phyloP scores from a whole-genome alignment of 1,284 basidiomycete genomes.

The Volvariella surrecta region DNA sequence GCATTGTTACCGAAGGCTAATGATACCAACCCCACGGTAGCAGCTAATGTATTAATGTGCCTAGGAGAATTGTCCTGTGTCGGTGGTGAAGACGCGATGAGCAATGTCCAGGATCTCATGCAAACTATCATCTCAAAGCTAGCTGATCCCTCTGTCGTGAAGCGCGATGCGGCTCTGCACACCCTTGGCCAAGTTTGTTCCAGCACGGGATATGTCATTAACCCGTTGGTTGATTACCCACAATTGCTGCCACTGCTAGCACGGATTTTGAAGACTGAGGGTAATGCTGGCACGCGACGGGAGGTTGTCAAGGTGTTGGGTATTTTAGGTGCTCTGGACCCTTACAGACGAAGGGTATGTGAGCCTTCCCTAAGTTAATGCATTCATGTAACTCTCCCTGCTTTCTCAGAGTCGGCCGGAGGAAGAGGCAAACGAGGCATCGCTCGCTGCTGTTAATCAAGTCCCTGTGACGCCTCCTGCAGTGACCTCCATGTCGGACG shows the following conservation, averaged over 20 bases:
- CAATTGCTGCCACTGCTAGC: constrained; percentile 85
- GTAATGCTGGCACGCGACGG: constrained; percentile 66
- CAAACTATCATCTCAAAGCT: constrained; percentile 84
- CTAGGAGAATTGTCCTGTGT: constrained; percentile 92
- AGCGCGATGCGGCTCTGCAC: constrained; percentile 90
- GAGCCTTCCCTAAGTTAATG: too few relatives aligned
- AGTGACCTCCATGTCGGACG: constrained; percentile 63
- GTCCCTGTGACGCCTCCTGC: constrained; percentile 38
- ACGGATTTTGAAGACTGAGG: constrained; percentile 83
- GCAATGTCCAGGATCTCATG: constrained; percentile 84
- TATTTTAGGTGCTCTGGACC: constrained; percentile 95
- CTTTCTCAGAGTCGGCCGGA: constrained; percentile 54
- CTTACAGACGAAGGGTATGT: constrained; percentile 91
- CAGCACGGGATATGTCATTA: constrained; percentile 92
- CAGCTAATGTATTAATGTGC: constrained; percentile 90
- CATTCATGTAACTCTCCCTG: constrained; percentile 10
- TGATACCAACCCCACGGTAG: constrained; percentile 81
- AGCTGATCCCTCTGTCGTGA: constrained; percentile 77
- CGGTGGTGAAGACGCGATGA: constrained; percentile 86
- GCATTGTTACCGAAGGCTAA: constrained; percentile 87
- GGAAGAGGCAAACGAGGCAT: constrained; percentile 66
- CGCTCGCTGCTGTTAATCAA: constrained; percentile 52
- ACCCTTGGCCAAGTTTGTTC: constrained; percentile 95
- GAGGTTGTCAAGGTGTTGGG: constrained; percentile 95
- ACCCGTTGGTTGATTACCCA: constrained; percentile 88